These are phyloP conservation scores for Ustilago sp. DNA, from an alignment of 1,284 basidiomycete species.

Conservation along the genomic window DNA sequence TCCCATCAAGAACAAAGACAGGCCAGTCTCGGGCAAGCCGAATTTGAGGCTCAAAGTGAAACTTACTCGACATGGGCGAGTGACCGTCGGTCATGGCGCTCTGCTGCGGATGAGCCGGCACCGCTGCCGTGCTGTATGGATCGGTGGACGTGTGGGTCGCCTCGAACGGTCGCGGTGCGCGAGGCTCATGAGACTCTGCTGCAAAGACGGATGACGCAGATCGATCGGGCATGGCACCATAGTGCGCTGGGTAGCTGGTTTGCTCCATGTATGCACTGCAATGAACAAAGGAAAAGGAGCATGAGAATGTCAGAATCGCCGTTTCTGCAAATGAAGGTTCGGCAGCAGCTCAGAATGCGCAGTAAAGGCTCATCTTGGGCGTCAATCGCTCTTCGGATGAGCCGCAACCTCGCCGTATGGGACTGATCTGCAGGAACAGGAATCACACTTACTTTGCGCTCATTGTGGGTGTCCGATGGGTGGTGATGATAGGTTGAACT, in stretches of 20 bases:
- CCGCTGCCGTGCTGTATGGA: constrained; percentile 31
- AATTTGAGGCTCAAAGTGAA: background rate
- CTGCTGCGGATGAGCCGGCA: constrained; percentile 32
- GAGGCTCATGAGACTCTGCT: constrained; percentile 44
- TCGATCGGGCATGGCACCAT: constrained; percentile 44
- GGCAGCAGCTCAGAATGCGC: background rate
- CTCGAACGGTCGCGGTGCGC: constrained; percentile 47
- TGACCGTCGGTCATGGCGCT: constrained; percentile 35
- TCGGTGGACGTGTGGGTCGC: constrained; percentile 31
- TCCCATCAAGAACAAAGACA: background rate
- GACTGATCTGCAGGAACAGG: background rate
- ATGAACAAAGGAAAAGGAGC: background rate
- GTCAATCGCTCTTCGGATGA: background rate
- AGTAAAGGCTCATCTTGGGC: constrained; percentile 5
- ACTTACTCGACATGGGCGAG: constrained; percentile 51
- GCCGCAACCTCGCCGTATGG: background rate
- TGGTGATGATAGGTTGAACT: background rate
- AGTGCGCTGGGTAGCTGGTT: constrained; percentile 35
- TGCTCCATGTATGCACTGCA: constrained; percentile 52
- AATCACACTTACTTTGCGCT: constrained; percentile 42
- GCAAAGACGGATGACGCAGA: constrained; percentile 36
- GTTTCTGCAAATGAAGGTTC: background rate
- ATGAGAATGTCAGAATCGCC: constrained; percentile 6
- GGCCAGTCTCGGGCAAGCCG: too few relatives aligned
- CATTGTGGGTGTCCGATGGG: constrained; percentile 11